Evolutionary conservation across 2,329 filamentous ascomycete genomes (phyloP).

Genomic region (Talaromyces funiculosus): DNA sequence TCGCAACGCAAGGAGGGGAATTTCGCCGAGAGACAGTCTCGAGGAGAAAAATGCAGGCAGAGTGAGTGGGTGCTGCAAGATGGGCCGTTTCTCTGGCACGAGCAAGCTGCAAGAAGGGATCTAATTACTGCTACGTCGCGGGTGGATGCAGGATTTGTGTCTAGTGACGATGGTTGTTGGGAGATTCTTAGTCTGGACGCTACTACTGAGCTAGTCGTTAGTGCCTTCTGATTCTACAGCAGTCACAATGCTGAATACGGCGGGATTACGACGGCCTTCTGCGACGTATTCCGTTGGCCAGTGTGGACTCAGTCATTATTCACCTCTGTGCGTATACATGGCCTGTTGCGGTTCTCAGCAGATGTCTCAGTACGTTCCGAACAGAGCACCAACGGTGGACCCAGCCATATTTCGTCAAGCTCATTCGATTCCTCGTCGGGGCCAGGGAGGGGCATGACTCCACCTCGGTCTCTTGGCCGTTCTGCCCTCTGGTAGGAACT

Average conservation of each 20-base stretch:
- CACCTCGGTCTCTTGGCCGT: not conserved
- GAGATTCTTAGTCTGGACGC: not conserved
- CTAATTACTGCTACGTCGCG: not conserved
- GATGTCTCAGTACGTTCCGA: not conserved
- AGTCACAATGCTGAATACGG: not conserved
- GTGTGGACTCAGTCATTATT: not conserved
- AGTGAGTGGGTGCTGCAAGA: not conserved
- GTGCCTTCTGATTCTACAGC: not conserved
- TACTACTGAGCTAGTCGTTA: not conserved
- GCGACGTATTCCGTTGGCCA: not conserved
- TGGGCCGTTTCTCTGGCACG: not conserved
- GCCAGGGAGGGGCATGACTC: not conserved
- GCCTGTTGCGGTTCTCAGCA: too few species aligned
- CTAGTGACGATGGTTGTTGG: not conserved
- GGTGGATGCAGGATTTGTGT: not conserved
- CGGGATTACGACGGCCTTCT: not conserved
- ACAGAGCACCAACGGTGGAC: not conserved
- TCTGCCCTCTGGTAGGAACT: too few species aligned
- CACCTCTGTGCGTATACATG: too few species aligned
- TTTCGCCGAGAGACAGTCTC: not conserved
- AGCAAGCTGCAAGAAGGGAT: not conserved
- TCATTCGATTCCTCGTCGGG: not conserved
- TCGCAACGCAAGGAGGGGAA: slow-evolving; percentile 11
- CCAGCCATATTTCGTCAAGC: not conserved
- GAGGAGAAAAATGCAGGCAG: not conserved